Percentiles rank a stretch among this genome's conserved stretches.
These are phyloP conservation scores for Chalaropsis thielavioides DNA, from an alignment of 2,329 filamentous ascomycete genomes.

Conservation along the genomic window DNA sequence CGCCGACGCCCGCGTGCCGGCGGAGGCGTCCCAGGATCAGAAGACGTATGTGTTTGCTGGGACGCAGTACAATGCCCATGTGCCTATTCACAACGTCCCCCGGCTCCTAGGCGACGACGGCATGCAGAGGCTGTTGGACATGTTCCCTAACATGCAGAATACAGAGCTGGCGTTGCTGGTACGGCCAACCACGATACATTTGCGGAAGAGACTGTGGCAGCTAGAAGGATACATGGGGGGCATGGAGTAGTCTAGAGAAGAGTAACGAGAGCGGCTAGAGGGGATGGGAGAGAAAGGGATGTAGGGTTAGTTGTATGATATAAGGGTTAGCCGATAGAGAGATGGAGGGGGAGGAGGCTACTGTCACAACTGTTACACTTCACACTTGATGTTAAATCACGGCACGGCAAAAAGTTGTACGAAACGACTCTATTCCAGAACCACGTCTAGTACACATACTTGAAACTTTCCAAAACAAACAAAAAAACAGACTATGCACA, in stretches of 20 bases:
- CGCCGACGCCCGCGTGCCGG: conserved; percentile 13
- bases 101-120: conserved; percentile 37
- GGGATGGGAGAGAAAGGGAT: background rate
- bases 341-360: no score
- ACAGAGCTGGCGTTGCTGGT: conserved; percentile 32
- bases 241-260: background rate
- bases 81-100: conserved; percentile 40
- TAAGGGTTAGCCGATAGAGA: no score
- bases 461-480: conserved; percentile 4
- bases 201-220: conserved; percentile 42
- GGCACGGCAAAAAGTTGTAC: background rate
- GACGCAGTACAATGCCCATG: conserved; percentile 24
- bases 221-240: conserved; percentile 36
- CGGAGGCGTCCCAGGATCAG: conserved; percentile 26
- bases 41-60: conserved; percentile 32
- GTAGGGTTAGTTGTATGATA: background rate
- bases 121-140: conserved; percentile 27
- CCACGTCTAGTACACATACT: conserved; percentile 7
- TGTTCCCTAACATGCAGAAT: conserved; percentile 25
- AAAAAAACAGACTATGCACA: conserved; percentile 9
- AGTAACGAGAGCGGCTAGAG: background rate
- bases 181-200: conserved; percentile 27
- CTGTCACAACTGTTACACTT: no score
- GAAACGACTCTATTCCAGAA: conserved; percentile 15
- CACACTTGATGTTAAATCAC: background rate